Conservation (phyloP, 345 rosid genomes). For the Trapa incisa region DNA sequence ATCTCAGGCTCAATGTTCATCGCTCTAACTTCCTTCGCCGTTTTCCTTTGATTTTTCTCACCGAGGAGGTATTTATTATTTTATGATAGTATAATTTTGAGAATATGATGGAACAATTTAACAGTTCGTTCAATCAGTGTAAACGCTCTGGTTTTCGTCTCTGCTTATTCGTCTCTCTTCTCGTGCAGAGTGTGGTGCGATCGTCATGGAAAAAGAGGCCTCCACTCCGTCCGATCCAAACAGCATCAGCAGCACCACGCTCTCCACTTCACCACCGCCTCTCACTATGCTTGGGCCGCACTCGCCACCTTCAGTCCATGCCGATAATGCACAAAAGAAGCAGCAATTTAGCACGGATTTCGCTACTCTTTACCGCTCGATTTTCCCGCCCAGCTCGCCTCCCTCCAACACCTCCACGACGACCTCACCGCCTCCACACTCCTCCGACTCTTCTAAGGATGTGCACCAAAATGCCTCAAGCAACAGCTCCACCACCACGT, state of each 20-base stretch:
- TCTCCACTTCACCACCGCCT: slow-evolving; percentile 6
- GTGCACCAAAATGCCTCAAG: slow-evolving; percentile 8
- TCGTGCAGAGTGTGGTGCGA: background rate
- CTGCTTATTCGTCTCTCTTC: background rate
- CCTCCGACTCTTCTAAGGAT: slow-evolving; percentile 21
- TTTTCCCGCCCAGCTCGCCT: background rate
- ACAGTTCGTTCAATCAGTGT: background rate
- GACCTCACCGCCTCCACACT: slow-evolving; percentile 35
- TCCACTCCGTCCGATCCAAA: background rate
- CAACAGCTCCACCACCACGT: slow-evolving; percentile 14
- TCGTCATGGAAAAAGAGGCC: background rate
- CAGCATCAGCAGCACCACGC: background rate
- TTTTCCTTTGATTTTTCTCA: background rate
- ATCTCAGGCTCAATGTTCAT: too few species aligned
- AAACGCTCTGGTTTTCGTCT: background rate
- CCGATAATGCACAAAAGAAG: slow-evolving; percentile 4
- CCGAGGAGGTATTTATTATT: background rate
- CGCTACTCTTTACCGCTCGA: background rate
- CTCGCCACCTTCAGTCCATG: slow-evolving; percentile 16
- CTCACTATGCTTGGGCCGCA: slow-evolving; percentile 12
- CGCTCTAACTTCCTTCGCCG: too few species aligned
- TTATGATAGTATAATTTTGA: background rate
- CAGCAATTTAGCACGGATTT: slow-evolving; percentile 19
- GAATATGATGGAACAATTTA: background rate
- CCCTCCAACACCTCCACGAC: background rate